Evolutionary conservation across 2,329 filamentous ascomycete genomes (phyloP).

Genomic region (Amauroascus verrucosus): DNA sequence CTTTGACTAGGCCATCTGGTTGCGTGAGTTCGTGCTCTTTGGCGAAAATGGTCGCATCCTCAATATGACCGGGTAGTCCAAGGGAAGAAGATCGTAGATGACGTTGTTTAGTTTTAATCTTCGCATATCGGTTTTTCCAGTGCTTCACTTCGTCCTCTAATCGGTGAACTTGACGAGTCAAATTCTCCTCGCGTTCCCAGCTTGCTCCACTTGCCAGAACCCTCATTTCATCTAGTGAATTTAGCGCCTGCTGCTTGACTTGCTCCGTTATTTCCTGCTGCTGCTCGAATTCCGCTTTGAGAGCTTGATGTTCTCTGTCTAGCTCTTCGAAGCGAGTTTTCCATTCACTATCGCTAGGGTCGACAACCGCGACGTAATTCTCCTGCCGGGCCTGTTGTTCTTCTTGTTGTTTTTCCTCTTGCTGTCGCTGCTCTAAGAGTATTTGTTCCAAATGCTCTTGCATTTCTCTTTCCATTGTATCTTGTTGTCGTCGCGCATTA

Average conservation of each 20-base stretch:
- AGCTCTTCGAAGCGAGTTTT: conserved; percentile 49
- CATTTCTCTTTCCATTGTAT: conserved; percentile 52
- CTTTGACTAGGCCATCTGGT: conserved; percentile 69
- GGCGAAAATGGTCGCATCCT: conserved; percentile 41
- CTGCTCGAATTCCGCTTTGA: conserved; percentile 55
- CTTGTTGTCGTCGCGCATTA: conserved; percentile 58
- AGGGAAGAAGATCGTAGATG: conserved; percentile 70
- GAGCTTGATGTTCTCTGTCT: conserved; percentile 54
- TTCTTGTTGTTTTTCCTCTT: conserved; percentile 9
- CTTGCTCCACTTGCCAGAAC: conserved; percentile 65
- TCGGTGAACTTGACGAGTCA: conserved; percentile 62
- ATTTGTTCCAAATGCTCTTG: conserved; percentile 49
- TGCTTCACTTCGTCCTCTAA: conserved; percentile 76
- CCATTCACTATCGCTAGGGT: conserved; percentile 44
- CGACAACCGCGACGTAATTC: neutral
- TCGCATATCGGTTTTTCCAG: conserved; percentile 84
- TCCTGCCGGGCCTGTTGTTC: conserved; percentile 8
- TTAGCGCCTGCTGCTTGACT: conserved; percentile 71
- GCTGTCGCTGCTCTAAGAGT: conserved; percentile 4
- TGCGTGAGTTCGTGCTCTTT: conserved; percentile 63
- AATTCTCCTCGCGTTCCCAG: conserved; percentile 69
- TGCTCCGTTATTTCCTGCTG: conserved; percentile 79
- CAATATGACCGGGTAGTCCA: conserved; percentile 47
- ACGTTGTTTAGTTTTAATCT: conserved; percentile 75
- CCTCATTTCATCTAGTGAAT: conserved; percentile 83